Evolutionary conservation across 148 eudicot species (phyloP), one percentile per base, ranked within the genome.

Genomic region (Diospyros kaki): DNA sequence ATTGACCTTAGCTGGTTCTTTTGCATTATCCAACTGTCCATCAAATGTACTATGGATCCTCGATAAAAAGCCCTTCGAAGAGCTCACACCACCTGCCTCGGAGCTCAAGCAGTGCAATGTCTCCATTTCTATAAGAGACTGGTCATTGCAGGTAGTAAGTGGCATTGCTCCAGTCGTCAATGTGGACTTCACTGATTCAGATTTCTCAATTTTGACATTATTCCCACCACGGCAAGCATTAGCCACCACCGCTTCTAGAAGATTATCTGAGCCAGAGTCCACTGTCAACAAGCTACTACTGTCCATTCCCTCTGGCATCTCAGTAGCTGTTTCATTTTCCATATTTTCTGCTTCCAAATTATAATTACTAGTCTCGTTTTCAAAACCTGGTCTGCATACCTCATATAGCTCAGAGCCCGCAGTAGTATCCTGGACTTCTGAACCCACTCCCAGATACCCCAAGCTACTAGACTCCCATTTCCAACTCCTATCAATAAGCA

Each of bases 181-280:
- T 71, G 84, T 80, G 61, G 93, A 87, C 45, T 87, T 86, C 9
- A 43, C 77, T 4, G 89, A 81, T 39, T 81, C 77, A 38, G 69
- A 85, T 68, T 72, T 80, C 45, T 73, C 83, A 64, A 72, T 72
- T 73, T 82, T 77, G 41, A 55, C 71, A 55, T 79, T 78, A 74
- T 41, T 64, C 60, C 80, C 84, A 41, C 81, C 82, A 38, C 54
- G 76, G 79, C 86, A 80, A 81, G 83, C 83, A 71, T 81, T 88
- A 73, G 91, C 97, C 65, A 94, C 91, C 59, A 94, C 93, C 52
- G 98, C 98, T 73, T 91, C 97, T 56, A 94, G 81, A 77, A 92
- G 97, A 82, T 94, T 84, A 76, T 91, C 97, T 3, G 88, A 68
- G 74, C 89, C 85, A 64, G 84, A 73, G 72, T 86, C 89, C 14